Evolutionary conservation across 2,329 filamentous ascomycete genomes (phyloP).

Genomic region (Xylariaceae sp.): DNA sequence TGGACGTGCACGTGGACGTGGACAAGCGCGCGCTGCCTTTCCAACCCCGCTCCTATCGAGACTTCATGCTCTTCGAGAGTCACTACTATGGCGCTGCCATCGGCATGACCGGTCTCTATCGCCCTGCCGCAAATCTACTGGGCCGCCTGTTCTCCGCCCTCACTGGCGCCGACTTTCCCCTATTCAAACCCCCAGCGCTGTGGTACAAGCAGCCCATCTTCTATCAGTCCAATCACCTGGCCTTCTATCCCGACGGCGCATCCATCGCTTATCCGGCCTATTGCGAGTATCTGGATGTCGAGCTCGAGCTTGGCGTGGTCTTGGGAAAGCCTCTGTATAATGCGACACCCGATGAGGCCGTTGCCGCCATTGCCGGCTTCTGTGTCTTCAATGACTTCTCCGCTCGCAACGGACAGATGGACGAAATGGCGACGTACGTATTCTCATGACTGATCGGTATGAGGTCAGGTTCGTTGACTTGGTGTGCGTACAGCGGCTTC

Average conservation of each 20-base stretch:
- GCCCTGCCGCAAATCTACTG: conserved; percentile 11
- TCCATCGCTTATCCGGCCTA: conserved; percentile 19
- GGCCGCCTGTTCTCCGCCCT: conserved; percentile 12
- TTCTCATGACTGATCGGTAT: neutral
- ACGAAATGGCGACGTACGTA: conserved; percentile 24
- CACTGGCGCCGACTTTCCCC: conserved; percentile 22
- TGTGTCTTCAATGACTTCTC: conserved; percentile 29
- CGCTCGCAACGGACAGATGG: conserved; percentile 24
- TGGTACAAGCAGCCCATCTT: conserved; percentile 26
- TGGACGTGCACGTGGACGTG: conserved; percentile 17
- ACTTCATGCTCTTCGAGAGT: conserved; percentile 29
- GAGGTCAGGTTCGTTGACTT: neutral
- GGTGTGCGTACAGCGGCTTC: conserved; percentile 18
- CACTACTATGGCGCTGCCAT: conserved; percentile 25
- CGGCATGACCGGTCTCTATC: conserved; percentile 23
- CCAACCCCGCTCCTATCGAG: conserved; percentile 27
- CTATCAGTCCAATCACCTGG: conserved; percentile 29
- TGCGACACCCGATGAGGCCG: conserved; percentile 24
- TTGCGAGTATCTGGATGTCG: conserved; percentile 26
- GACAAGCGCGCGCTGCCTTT: conserved; percentile 24
- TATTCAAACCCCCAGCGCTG: conserved; percentile 21
- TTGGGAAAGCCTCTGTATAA: conserved; percentile 23
- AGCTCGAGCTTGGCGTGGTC: conserved; percentile 26
- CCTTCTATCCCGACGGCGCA: conserved; percentile 24
- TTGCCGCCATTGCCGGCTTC: conserved; percentile 25